phyloP scores from a whole-genome alignment of 2,329 filamentous ascomycete species.

The Neofusicoccum ribis region DNA sequence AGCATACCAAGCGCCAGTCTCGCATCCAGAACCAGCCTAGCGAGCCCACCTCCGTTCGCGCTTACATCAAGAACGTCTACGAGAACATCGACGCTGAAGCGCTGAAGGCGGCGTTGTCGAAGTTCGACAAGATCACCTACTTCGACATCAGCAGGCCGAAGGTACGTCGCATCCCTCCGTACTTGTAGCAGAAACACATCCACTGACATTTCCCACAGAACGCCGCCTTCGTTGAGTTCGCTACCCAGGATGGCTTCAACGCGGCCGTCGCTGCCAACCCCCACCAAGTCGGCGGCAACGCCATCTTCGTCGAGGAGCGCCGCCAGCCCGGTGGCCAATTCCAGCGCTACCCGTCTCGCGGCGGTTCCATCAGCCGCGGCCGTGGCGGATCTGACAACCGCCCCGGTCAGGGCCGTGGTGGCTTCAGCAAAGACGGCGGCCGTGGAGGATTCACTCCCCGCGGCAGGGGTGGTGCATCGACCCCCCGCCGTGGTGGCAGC shows the following conservation, averaged over 20 bases:
- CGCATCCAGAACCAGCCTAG: slow-evolving; percentile 66
- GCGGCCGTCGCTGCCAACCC: slow-evolving; percentile 83
- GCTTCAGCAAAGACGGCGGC: slow-evolving; percentile 68
- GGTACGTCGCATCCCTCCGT: slow-evolving; percentile 54
- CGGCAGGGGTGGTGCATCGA: slow-evolving; percentile 29
- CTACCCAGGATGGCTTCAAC: slow-evolving; percentile 75
- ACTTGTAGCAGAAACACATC: too few species aligned
- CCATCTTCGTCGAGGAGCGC: slow-evolving; percentile 84
- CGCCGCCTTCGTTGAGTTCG: slow-evolving; percentile 96
- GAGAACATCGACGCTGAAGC: slow-evolving; percentile 79
- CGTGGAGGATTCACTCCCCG: slow-evolving; percentile 64
- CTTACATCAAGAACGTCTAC: slow-evolving; percentile 94
- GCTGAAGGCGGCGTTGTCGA: slow-evolving; percentile 68
- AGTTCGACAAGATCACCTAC: slow-evolving; percentile 65
- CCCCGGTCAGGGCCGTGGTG: slow-evolving; percentile 65
- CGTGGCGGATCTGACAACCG: slow-evolving; percentile 62
- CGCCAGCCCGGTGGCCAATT: slow-evolving; percentile 56
- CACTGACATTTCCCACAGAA: slow-evolving; percentile 60
- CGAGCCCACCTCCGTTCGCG: slow-evolving; percentile 76
- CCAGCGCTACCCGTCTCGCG: slow-evolving; percentile 38
- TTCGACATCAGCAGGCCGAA: slow-evolving; percentile 69
- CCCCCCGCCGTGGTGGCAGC: slow-evolving; percentile 57
- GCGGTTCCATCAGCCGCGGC: slow-evolving; percentile 52
- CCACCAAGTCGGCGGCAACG: slow-evolving; percentile 78
- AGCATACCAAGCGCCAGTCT: slow-evolving; percentile 81